Base-by-base conservation (phyloP, 805 yeast genomes). In the Metschnikowia cerradonensis region DNA sequence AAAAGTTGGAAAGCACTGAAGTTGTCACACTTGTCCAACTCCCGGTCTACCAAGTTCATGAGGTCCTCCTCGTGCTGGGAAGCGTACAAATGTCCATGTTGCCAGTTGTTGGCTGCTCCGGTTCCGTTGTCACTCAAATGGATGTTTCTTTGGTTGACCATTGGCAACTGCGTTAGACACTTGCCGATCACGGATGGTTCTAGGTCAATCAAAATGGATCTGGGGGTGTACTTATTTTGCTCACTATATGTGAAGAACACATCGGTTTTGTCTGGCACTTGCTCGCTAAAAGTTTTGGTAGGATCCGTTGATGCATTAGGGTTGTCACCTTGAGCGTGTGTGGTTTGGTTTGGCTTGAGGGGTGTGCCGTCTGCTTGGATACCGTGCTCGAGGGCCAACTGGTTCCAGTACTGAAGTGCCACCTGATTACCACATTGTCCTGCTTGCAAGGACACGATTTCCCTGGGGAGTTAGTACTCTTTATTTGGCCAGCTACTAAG, bases 361-460 rank as follows among this genome's bases (percentile, higher is more conserved):
- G 75, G 68, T 3, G 80, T 72, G 2, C 92, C 92, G 59, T 85
- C 90, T 0, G 80, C 67, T n/a, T 66, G 58, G 20, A 92, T 84
- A 0, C 95, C 96, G 62, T 92, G 99, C 61, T 92, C 98, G 30
- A 75, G 68, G 40, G 96, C 88, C 49, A 92, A 67, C 65, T 89
- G 96, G 43, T 82, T 77, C 99, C 99, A 94, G 67, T 91, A 92
- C 66, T 87, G 86, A 50, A 88, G 81, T 23, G 97, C 97, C 1
- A 92, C 84, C 65, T 92, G 98, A 68, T 94, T 94, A 51, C 99
- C 99, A 72, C 99, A 94, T 70, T 94, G 99, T 23, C 96, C 96
- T 10, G 82, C 81, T 60, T 86, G 91, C 10, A 86, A 66, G 1
- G 91, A 84, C 38, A 86, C 74, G 2, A 86, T 81, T 65, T 86